Evolutionary conservation across 106 monocot species (phyloP), one percentile per base, ranked within the genome.

Genomic region (Allium sativum): DNA sequence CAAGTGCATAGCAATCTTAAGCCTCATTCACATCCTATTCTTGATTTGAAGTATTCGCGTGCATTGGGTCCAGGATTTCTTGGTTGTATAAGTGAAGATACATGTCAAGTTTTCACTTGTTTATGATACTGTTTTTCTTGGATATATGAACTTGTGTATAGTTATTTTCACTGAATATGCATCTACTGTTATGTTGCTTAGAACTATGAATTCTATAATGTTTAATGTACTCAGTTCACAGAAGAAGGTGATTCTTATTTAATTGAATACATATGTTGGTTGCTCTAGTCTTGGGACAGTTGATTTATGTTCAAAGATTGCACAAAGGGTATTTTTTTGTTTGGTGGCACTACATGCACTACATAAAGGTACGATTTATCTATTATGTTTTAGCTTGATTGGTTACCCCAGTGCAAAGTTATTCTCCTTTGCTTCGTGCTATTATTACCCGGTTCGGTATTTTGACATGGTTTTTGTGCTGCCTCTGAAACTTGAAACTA

Each of bases 11-110:
- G 66, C 8, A 46, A 64, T 61, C 66, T 87, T 16, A 84, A 66
- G 43, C 81, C 95, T 18, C 95, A 87, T 67, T 72, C 55, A n/a
- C 42, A 72, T 20, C 90, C 90, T 12, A 81, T 96, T 47, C 83
- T 84, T 70, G 95, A 96, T 71, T 54, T 96, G 21, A 90, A 82
- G 68, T 96, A 82, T 65, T 62, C 76, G 8, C 22, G 46, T n/a
- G 58, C 59, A 12, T 15, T 8, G 14, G 74, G 74, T 40, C 77
- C 65, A 56, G 78, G 75, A 40, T 62, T 90, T 43, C 90, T 96
- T 48, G 81, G 84, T 9, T 84, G 81, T 65, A 62, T 89, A 42
- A 89, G 85, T 65, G 82, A 82, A 50, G 72, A 52, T 45, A 79
- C 52, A 67, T 58, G 79, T 21, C 82, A 82, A 60, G 17, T 77